Conservation (phyloP, 2,329 filamentous ascomycete genomes). For the Ophiostoma piceae region DNA sequence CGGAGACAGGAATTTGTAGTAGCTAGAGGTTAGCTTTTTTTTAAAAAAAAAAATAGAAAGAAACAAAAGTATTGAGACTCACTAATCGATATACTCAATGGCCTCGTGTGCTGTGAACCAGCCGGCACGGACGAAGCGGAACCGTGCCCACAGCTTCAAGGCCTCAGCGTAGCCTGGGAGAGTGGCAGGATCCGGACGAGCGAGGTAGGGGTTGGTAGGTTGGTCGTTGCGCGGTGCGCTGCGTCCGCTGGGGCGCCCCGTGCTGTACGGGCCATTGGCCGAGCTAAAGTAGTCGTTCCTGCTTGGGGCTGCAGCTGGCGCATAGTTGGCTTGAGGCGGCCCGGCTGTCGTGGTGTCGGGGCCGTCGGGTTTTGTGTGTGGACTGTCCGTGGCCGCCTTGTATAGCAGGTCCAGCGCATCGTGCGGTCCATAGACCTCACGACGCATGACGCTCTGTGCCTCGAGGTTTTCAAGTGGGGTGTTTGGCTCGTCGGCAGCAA, state of each 20-base stretch:
- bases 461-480: constrained; percentile 60
- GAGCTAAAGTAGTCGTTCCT: constrained; percentile 9
- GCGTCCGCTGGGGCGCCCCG: constrained; percentile 26
- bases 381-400: constrained; percentile 62
- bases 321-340: constrained; percentile 6
- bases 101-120: constrained; percentile 95
- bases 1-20: constrained; percentile 85
- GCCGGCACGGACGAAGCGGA: constrained; percentile 90
- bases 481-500: constrained; percentile 48
- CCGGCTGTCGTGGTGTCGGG: constrained; percentile 7
- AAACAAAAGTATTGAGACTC: constrained; percentile 27
- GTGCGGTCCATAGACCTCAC: constrained; percentile 80
- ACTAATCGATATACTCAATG: constrained; percentile 91
- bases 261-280: constrained; percentile 24
- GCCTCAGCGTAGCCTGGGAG: constrained; percentile 62
- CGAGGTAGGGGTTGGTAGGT: constrained; percentile 42
- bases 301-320: not conserved
- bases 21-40: constrained; percentile 45
- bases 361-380: constrained; percentile 20
- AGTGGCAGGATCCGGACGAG: constrained; percentile 36
- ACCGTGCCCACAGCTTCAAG: constrained; percentile 80
- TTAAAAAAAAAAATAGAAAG: not conserved
- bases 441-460: constrained; percentile 59
- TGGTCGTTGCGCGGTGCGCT: constrained; percentile 32
- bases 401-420: constrained; percentile 89